These are phyloP conservation scores for Vicia sativa DNA, from an alignment of 306 rosid genomes.

Conservation along the genomic window DNA sequence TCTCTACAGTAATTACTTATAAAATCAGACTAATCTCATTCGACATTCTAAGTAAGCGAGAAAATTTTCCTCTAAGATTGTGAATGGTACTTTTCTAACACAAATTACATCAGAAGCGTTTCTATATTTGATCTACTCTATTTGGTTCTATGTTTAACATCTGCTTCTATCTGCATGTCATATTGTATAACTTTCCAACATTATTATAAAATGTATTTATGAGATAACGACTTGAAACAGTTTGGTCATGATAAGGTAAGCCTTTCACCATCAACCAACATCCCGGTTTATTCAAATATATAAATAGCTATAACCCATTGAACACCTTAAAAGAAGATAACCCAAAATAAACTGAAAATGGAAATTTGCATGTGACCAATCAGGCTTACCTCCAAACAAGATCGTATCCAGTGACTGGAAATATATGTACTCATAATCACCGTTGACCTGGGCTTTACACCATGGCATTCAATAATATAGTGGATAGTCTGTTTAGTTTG, in stretches of 20 bases:
- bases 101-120: neutral
- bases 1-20: neutral
- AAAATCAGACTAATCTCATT: no score
- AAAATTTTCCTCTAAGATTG: neutral
- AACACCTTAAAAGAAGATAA: slow-evolving; percentile 21
- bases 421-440: slow-evolving; percentile 44
- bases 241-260: slow-evolving; percentile 6
- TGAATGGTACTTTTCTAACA: slow-evolving; percentile 6
- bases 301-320: no score
- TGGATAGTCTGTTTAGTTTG: slow-evolving; percentile 51
- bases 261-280: no score
- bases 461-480: slow-evolving; percentile 81
- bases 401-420: slow-evolving; percentile 95
- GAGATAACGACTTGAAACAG: slow-evolving; percentile 14
- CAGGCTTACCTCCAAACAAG: slow-evolving; percentile 79
- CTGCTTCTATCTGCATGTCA: neutral
- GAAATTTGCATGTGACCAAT: slow-evolving; percentile 30
- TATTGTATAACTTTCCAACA: slow-evolving; percentile 1
- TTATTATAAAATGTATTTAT: slow-evolving; percentile 24
- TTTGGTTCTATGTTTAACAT: slow-evolving; percentile 3
- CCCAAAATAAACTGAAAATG: slow-evolving; percentile 25
- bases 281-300: no score
- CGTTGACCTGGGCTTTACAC: slow-evolving; percentile 49
- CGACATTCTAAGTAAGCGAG: neutral
- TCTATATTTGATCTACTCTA: neutral